phyloP scores from a whole-genome alignment of 2,329 filamentous ascomycete genomes.

The Sporothrix luriei region DNA sequence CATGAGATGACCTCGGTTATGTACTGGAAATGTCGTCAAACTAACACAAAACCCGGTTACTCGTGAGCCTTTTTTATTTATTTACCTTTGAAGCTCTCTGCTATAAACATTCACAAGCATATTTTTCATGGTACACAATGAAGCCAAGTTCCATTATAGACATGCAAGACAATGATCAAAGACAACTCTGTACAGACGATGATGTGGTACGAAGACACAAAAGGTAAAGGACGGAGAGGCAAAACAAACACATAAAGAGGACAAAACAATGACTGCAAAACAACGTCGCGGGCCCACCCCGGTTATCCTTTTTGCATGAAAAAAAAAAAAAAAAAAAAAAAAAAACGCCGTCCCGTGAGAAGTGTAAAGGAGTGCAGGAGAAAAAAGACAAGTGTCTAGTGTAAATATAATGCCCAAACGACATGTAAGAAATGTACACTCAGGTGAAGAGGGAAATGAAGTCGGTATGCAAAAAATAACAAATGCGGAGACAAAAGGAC shows the following conservation, averaged over 20 bases:
- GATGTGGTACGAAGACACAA: background rate
- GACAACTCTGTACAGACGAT: slow-evolving; percentile 1
- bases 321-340: slow-evolving; percentile 20
- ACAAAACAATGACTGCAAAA: background rate
- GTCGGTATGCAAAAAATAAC: background rate
- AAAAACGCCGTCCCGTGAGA: slow-evolving; percentile 20
- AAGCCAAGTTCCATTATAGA: background rate
- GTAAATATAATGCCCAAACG: too few relatives aligned
- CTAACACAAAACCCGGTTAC: too few relatives aligned
- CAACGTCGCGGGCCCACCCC: slow-evolving; percentile 16
- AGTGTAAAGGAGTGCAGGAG: background rate
- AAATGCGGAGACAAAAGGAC: background rate
- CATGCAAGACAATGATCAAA: background rate
- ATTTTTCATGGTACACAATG: too few relatives aligned
- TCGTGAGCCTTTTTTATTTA: too few relatives aligned
- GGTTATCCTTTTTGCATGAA: slow-evolving; percentile 9
- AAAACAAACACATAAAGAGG: background rate
- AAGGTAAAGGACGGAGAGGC: background rate
- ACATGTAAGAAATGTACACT: slow-evolving; percentile 1
- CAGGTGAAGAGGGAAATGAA: too few relatives aligned
- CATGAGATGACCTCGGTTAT: too few relatives aligned
- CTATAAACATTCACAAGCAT: too few relatives aligned
- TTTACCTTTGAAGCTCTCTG: too few relatives aligned
- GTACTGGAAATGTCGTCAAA: too few relatives aligned
- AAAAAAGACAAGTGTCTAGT: background rate